Conservation (phyloP, 306 rosid genomes). For the Rubus parviflorus region DNA sequence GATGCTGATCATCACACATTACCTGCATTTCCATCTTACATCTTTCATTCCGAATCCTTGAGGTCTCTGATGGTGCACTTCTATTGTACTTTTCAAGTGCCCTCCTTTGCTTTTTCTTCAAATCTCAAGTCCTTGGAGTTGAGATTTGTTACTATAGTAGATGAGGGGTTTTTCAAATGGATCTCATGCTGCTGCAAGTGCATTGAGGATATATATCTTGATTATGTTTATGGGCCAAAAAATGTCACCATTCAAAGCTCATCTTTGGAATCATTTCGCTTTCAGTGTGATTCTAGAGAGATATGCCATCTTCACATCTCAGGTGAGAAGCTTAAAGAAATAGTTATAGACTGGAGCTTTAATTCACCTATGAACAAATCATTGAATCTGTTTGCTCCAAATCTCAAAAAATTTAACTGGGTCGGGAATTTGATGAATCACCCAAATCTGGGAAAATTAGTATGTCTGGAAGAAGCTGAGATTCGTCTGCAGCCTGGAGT, state of each 20-base stretch:
- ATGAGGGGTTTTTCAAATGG: not conserved
- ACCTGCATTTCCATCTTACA: not conserved
- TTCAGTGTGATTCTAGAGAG: not conserved
- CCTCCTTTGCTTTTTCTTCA: not conserved
- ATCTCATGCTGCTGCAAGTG: not conserved
- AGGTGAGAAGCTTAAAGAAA: not conserved
- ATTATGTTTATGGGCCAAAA: not conserved
- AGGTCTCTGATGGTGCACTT: not conserved
- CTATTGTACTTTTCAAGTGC: not conserved
- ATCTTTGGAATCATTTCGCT: not conserved
- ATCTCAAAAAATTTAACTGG: not conserved
- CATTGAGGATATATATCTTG: not conserved
- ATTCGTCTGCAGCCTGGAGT: not conserved
- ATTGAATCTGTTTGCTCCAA: not conserved
- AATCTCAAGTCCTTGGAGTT: not conserved
- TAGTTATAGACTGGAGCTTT: not conserved
- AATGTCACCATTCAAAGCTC: not conserved
- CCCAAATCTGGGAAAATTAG: not conserved
- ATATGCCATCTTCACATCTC: not conserved
- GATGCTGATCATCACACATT: too few relatives aligned
- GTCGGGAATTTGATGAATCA: not conserved
- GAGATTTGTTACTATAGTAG: not conserved
- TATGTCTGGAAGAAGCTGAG: not conserved
- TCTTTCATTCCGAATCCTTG: slow-evolving; percentile 1
- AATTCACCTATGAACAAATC: not conserved